Base-by-base conservation (phyloP, 129 eudicot species). In the Oenanthe sinensis region DNA sequence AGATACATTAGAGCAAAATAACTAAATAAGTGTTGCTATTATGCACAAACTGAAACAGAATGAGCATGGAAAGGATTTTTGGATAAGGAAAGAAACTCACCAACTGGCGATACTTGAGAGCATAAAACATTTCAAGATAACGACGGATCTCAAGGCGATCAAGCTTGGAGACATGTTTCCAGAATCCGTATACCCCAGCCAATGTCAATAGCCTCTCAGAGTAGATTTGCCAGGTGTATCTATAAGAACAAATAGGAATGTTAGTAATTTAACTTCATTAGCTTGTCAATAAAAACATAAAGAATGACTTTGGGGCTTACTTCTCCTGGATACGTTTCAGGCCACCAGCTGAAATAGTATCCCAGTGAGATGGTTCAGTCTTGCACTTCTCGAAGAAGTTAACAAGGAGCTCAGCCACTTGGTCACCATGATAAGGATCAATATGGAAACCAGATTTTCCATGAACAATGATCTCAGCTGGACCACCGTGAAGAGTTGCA, bases 371-470 rank as follows among this genome's bases (percentile, higher is more conserved):
- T 15, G 91, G 94, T 13, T 91, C 94, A 30, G 77, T 79, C 85
- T 82, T 84, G 63, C 89, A 87, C 82, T 82, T 87, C 45, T 91
- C 92, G 1, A 89, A 91, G 94, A 89, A 91, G 6, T 83, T 74
- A 48, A 86, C 91, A 20, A 91, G 90, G 60, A 83, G 84, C 42
- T 91, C 88, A 4, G 85, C 82, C 6, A 83, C 90, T 47, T 89
- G 89, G n/a, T 91, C 97, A 40, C 97, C 94, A 6, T 91, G 85
- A 71, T 89, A 91, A 26, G 97, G 97, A 50, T 89, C 97, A 71
- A 91, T 91, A 63, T 91, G 97, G 83, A 89, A 91, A 19, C 97
- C 97, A 11, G 97, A 91, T 50, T 82, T 89, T 26, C 92, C 97
- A 55, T 91, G 82, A 63, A 89, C 85, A 30, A 91, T 91, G 74